phyloP scores from a whole-genome alignment of 106 monocot genomes.

The Dendrobium catenatum region DNA sequence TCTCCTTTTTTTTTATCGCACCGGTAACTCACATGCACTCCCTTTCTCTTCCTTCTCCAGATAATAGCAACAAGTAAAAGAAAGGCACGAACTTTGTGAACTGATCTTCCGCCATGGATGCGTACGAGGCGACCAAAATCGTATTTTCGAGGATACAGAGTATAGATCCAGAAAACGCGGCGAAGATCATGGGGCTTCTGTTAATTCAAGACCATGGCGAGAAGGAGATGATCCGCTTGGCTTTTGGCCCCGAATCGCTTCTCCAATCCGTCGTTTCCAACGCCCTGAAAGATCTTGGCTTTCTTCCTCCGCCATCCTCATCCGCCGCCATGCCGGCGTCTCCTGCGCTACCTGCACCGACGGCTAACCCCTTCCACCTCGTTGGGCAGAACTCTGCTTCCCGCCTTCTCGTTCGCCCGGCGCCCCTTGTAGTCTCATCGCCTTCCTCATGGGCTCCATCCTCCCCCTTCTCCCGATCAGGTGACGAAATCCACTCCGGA shows the following conservation, averaged over 20 bases:
- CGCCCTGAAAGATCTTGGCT: constrained; percentile 63
- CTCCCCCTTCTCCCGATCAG: neutral
- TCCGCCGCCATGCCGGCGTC: neutral
- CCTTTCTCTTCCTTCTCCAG: neutral
- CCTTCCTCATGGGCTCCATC: constrained; percentile 3
- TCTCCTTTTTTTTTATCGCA: neutral
- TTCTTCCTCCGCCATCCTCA: constrained; percentile 10
- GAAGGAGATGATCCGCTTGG: constrained; percentile 94
- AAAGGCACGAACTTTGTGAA: neutral
- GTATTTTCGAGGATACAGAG: constrained; percentile 86
- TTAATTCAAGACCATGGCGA: constrained; percentile 87
- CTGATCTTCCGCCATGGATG: constrained; percentile 48
- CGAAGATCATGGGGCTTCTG: constrained; percentile 84
- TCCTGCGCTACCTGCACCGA: no score
- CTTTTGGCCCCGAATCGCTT: constrained; percentile 79
- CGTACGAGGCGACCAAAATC: constrained; percentile 84
- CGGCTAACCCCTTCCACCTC: no score
- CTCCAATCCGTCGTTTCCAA: constrained; percentile 64
- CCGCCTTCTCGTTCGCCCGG: constrained; percentile 8
- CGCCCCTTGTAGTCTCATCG: neutral
- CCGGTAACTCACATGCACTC: neutral
- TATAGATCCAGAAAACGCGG: constrained; percentile 80
- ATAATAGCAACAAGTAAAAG: constrained; percentile 1
- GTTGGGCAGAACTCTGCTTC: neutral
- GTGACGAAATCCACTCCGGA: neutral